Conservation (phyloP, 495 filamentous ascomycete species). For the Penicillium soppii region DNA sequence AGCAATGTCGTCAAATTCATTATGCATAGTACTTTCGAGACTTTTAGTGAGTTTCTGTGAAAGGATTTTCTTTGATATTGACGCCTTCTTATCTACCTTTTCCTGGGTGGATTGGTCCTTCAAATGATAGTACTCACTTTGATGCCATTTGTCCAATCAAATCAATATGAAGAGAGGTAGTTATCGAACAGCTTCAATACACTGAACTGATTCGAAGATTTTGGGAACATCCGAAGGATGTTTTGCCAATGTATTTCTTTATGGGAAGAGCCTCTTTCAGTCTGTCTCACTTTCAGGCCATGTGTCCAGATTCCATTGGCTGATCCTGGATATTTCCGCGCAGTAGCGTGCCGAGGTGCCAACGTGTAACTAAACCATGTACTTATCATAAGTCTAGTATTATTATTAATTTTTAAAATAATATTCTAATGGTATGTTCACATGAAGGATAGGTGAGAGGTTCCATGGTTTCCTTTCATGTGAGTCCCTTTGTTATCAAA, state of each 20-base stretch:
- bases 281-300: not conserved
- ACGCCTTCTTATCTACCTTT: not conserved
- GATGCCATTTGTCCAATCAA: slow-evolving; percentile 11
- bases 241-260: no score
- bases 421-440: no score
- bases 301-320: not conserved
- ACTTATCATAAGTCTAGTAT: no score
- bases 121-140: slow-evolving; percentile 5
- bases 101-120: not conserved
- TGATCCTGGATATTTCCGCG: not conserved
- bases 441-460: no score
- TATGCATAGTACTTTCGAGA: not conserved
- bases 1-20: not conserved
- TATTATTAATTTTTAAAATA: no score
- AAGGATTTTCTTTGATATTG: slow-evolving; percentile 1
- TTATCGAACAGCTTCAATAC: not conserved
- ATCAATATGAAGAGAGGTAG: not conserved
- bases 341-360: not conserved
- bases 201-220: not conserved
- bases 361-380: no score
- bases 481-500: no score
- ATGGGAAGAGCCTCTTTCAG: not conserved
- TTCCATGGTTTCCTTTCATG: no score
- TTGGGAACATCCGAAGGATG: not conserved
- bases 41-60: slow-evolving; percentile 1